These are phyloP conservation scores for Earliella scabrosa DNA, from an alignment of 1,284 basidiomycete species.

Conservation along the genomic window DNA sequence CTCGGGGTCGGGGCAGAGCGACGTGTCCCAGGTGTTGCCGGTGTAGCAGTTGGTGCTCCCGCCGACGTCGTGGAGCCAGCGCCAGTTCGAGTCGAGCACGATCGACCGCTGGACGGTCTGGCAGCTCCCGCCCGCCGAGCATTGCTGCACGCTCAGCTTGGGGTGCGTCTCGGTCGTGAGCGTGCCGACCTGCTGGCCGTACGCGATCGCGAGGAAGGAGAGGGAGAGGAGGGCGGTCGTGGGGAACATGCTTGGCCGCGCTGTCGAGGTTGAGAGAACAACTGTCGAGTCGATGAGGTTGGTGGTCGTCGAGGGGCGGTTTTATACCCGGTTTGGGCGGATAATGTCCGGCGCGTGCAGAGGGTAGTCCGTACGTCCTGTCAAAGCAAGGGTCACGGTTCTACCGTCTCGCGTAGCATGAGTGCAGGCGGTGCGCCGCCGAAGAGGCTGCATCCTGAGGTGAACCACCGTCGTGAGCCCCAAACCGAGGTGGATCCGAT, in stretches of 20 bases:
- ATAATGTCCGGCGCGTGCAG: constrained; percentile 10
- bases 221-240: constrained; percentile 30
- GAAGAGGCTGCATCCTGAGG: neutral
- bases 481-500: constrained; percentile 18
- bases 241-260: constrained; percentile 30
- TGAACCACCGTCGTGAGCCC: neutral
- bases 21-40: constrained; percentile 39
- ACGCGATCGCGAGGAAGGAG: constrained; percentile 30
- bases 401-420: constrained; percentile 1
- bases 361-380: neutral
- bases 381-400: neutral
- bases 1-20: constrained; percentile 39
- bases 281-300: constrained; percentile 22
- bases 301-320: neutral
- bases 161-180: constrained; percentile 40
- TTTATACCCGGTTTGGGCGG: constrained; percentile 17
- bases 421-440: neutral
- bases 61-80: constrained; percentile 38
- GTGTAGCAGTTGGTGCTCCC: constrained; percentile 44
- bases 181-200: constrained; percentile 41
- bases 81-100: constrained; percentile 43
- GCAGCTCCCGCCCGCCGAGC: constrained; percentile 31
- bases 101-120: constrained; percentile 30
- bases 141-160: constrained; percentile 34
- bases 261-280: constrained; percentile 12